Base-by-base conservation (phyloP, 352 stramenopile species). In the Phytophthora tubulina region DNA sequence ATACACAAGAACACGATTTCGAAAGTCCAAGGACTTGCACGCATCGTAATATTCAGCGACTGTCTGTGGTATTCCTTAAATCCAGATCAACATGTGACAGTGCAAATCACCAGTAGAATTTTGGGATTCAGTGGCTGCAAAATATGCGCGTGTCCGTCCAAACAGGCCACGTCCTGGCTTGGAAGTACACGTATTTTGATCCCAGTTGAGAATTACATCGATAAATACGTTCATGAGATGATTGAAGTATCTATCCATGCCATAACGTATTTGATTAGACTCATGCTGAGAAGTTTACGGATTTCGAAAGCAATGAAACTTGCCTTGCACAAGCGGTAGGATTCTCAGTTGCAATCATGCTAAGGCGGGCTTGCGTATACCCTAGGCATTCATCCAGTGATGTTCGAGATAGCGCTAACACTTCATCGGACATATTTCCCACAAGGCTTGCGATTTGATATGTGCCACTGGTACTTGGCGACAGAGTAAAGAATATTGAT, bases 91-190 rank as follows among this genome's bases (percentile, higher is more conserved):
- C 54, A 62, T 62, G 54, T 62, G 54, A 27, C 54, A 45, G 14
- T 62, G 54, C 27, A 62, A 60, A 13, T 60, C 53, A 4, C 53
- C 38, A 6, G 53, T 60, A 39, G 54, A 62, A 50, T 62, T 62
- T 15, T 52, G 41, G 5, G 54, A 62, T 52, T 42, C 54, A n/a
- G 39, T 44, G 7, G 41, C 35, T 30, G 10, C 41, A 50, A 42
- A 62, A 17, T 42, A 62, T 9, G 0, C 41, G 5, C 10, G 3
- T 15, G 54, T 62, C 9, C 14, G 38, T 11, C 54, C 41, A 30
- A 62, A 62, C 35, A 30, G 42, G 41, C 32, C 54, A 15, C 31
- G 31, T 2, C 17, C 39, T 30, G 48, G 54, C 9, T 61, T 50
- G 17, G 53, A 15, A 4, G 6, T 41, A 21, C 21, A 10, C 14